phyloP scores from a whole-genome alignment of 2,329 filamentous ascomycete genomes.

The Fusarium nygamai region DNA sequence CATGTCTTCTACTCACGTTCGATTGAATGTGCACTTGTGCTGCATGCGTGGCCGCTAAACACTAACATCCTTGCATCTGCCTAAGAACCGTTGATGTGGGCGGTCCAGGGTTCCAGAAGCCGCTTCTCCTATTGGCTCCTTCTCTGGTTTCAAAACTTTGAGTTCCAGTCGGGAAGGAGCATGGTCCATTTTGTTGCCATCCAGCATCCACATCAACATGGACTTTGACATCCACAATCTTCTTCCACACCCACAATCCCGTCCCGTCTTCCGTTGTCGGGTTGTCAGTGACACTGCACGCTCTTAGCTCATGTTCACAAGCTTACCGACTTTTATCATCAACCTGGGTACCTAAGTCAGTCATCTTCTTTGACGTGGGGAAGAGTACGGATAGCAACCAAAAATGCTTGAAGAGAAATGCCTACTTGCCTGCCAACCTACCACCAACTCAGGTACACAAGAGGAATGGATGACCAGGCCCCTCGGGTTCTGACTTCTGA shows the following conservation, averaged over 20 bases:
- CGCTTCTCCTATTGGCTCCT: constrained; percentile 18
- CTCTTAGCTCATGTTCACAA: not conserved
- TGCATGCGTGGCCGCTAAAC: constrained; percentile 28
- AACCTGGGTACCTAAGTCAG: not conserved
- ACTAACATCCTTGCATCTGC: constrained; percentile 24
- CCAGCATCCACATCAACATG: constrained; percentile 22
- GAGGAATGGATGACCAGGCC: constrained; percentile 7
- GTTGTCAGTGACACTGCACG: not conserved
- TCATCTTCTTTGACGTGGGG: not conserved
- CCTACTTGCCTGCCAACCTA: not conserved
- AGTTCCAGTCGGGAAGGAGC: constrained; percentile 39
- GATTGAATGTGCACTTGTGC: constrained; percentile 19
- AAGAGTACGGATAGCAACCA: not conserved
- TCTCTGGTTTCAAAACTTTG: constrained; percentile 34
- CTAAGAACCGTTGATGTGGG: constrained; percentile 33
- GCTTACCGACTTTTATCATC: not conserved
- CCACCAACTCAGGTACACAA: not conserved
- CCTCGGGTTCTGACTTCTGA: constrained; percentile 36
- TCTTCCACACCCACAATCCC: not conserved
- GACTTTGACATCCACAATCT: constrained; percentile 8
- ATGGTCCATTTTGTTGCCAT: constrained; percentile 30
- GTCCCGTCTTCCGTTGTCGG: not conserved
- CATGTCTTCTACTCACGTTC: constrained; percentile 15
- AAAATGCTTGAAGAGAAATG: not conserved
- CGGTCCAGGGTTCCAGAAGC: constrained; percentile 17